Evolutionary conservation across 2,329 filamentous ascomycete species (phyloP), one percentile per base, ranked within the genome.

Genomic region (Pestalotiopsis sp.): DNA sequence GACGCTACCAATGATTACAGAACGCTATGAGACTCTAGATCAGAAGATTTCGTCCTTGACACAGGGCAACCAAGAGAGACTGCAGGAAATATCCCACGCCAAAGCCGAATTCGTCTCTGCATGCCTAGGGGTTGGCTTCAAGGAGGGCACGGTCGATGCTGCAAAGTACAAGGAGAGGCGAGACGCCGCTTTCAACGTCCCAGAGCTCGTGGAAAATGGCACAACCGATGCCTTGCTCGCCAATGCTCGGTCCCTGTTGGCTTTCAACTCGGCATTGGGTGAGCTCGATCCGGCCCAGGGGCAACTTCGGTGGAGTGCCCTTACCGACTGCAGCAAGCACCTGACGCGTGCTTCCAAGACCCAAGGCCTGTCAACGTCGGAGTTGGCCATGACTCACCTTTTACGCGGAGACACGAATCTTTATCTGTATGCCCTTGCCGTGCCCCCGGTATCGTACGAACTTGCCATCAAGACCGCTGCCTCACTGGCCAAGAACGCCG

Each of bases 1-100:
- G 7, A 81, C 80, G 12, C 80, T 91, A 17, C 83, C 85, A n/a
- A 87, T 87, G 80, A 84, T 89, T 66, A 86, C 89, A 69, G 84
- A 90, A 71, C 84, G 86, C 68, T 88, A 87, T 0, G 79, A 82
- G 2, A 80, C 83, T 17, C 81, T 90, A 11, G 78, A 89, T 3
- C 82, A 84, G 36, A 82, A 83, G 27, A 52, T 69, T 6, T 69
- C 70, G 49, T 14, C 45, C 11, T 56, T 76, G 36, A 71, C 73
- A 14, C 49, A 66, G 59, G 70, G 72, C 45, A 67, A 69, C 25
- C 66, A 66, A 0, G 69, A 73, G 31, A 74, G 70, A 36, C 38
- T 71, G n/a, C 74, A 72, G 52, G 77, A 78, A 20, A 70, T 77
- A 12, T 72, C 73, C n/a, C 68, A 77, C 4, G 67, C 76, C 9